Base-by-base conservation (phyloP, 345 rosid species). In the Eucalyptus cloeziana region DNA sequence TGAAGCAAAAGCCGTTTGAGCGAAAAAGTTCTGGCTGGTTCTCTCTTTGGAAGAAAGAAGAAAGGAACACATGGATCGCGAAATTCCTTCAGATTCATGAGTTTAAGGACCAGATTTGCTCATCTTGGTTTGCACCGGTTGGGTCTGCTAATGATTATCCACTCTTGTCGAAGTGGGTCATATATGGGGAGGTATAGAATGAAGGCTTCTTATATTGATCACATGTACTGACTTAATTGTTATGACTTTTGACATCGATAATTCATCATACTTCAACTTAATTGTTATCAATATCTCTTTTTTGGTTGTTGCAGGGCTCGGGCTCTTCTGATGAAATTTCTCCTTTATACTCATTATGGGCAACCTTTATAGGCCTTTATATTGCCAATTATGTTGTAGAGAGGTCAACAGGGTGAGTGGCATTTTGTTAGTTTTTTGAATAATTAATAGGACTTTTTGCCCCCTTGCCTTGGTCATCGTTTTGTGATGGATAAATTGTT, bases 111-210 rank as follows among this genome's bases (percentile, higher is more conserved):
- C 95, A 97, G 92, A 96, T 98, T 67, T 98, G 99, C 92, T 96
- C 96, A 16, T 98, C 99, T 85, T 98, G 99, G 99, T 98, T 98
- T 94, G 99, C 99, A 91, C 99, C 99, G 16, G 99, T 98, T 91
- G 99, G 99, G 87, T 96, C 98, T 91, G 99, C 99, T 44, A 95
- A 97, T 93, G 99, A 98, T 90, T 98, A 98, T 94, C 99, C 99
- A 60, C 96, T 98, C 88, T 89, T 98, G 87, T 97, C 99, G 54
- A 98, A 98, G 91, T 98, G 99, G 99, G 98, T 98, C 92, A 94
- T 98, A 58, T 98, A 98, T 58, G 99, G 99, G 88, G 98, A 98
- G 98, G 99, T 98, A 89, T 11, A 93, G 54, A 86, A 52, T 80
- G 87, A 88, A 62, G 69, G 49, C 88, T 87, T 27, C 58, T 87